Evolutionary conservation across 2,329 filamentous ascomycete species (phyloP), one percentile per base, ranked within the genome.

Genomic region (Canariomyces notabilis): DNA sequence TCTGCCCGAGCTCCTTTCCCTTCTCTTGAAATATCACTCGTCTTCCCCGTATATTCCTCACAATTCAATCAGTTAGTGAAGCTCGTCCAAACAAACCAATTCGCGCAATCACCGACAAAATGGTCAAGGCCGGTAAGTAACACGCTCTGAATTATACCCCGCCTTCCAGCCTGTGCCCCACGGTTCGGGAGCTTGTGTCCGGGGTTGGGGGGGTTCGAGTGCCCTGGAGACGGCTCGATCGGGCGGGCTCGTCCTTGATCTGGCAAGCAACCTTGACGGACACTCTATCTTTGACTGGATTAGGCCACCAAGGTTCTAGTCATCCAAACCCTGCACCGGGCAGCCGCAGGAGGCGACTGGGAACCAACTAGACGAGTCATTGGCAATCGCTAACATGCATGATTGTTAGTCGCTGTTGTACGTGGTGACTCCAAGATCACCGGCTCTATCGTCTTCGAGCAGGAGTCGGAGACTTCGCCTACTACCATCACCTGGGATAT

Each of bases 351-450:
- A 21, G 29, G 14, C 26, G 12, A 48, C 18, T 37, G 36, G n/a
- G 20, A 33, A 14, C 9, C 23, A 8, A 8, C 8, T 20, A 26
- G 23, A 14, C 37, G 36, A 46, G 34, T 41, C 48, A 51, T 53
- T 49, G 49, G n/a, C n/a, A n/a, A n/a, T n/a, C n/a, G n/a, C 53
- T 55, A 44, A 55, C 49, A 46, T 38, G 36, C 34, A 16, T 36
- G 15, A 34, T 21, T n/a, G 37, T 50, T 65, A 97, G 93, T 97
- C 76, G 87, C 87, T 75, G 89, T 95, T 70, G 75, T 98, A 78
- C 91, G 93, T 73, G 93, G 93, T 81, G 93, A 97, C 82, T 89
- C 89, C 72, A 95, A 90, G 78, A 76, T 98, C 79, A 76, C 82
- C 67, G 93, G 93, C 66, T 93, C 87, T 73, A 86, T 98, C 66